These are phyloP conservation scores for Medicago lupulina DNA, from an alignment of 306 rosid species.

Conservation along the genomic window DNA sequence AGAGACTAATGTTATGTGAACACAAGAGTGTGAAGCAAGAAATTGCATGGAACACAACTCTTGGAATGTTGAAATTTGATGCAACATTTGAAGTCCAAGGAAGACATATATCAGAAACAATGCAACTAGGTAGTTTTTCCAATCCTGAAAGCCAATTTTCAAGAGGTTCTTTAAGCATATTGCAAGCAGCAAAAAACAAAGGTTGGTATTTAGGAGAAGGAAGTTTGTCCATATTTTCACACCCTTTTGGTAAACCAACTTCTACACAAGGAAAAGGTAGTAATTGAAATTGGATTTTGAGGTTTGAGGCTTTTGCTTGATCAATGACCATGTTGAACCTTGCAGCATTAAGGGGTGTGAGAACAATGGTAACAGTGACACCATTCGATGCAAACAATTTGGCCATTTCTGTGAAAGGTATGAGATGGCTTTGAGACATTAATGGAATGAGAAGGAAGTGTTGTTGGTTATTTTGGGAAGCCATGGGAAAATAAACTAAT, in stretches of 20 bases:
- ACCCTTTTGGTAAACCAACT: constrained; percentile 70
- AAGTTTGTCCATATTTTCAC: constrained; percentile 62
- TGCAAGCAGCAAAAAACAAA: constrained; percentile 34
- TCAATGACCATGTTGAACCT: constrained; percentile 46
- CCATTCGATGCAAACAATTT: constrained; percentile 59
- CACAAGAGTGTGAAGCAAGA: constrained; percentile 68
- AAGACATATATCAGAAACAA: constrained; percentile 59
- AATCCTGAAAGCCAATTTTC: constrained; percentile 48
- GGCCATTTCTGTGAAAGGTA: constrained; percentile 74
- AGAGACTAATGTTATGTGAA: constrained; percentile 49
- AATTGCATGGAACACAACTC: constrained; percentile 63
- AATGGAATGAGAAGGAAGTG: constrained; percentile 74
- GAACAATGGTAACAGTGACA: constrained; percentile 57
- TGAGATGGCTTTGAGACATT: constrained; percentile 85
- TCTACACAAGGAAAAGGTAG: constrained; percentile 60
- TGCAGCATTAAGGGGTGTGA: constrained; percentile 68
- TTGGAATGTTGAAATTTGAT: constrained; percentile 56
- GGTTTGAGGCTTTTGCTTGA: constrained; percentile 46
- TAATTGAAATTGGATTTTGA: constrained; percentile 48
- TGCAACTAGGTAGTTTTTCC: constrained; percentile 51
- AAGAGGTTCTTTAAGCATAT: constrained; percentile 56
- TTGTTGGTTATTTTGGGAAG: constrained; percentile 41
- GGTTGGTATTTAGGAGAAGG: constrained; percentile 45
- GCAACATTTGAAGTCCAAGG: constrained; percentile 61
- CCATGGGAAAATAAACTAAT: constrained; percentile 38